Evolutionary conservation across 1,284 basidiomycete genomes (phyloP).

Genomic region (Cerioporus squamosus): DNA sequence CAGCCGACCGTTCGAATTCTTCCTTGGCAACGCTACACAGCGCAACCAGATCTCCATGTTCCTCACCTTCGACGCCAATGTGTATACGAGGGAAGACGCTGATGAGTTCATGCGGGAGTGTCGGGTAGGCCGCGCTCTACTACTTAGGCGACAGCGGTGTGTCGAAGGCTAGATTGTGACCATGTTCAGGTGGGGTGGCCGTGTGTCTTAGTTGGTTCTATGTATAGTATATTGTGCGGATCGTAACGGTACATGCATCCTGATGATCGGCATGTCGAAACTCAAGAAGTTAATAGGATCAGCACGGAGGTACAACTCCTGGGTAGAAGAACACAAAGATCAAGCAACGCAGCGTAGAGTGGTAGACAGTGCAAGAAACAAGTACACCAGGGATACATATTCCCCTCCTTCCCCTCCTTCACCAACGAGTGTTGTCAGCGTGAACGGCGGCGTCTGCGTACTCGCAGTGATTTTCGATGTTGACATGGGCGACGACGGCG

Average conservation of each 20-base stretch:
- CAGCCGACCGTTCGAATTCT: slow-evolving; percentile 26
- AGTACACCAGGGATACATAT: neutral
- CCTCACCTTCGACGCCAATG: slow-evolving; percentile 28
- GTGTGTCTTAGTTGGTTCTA: no score
- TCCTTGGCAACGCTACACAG: slow-evolving; percentile 24
- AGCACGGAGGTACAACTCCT: neutral
- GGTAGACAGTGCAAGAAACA: slow-evolving; percentile 8
- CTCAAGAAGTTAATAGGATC: neutral
- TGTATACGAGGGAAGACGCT: slow-evolving; percentile 20
- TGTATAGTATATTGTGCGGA: no score
- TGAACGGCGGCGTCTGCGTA: slow-evolving; percentile 31
- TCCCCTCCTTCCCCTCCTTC: neutral
- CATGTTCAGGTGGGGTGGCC: no score
- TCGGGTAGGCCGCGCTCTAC: slow-evolving; percentile 18
- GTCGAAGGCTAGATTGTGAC: slow-evolving; percentile 10
- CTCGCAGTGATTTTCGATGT: slow-evolving; percentile 27
- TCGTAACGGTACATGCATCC: no score
- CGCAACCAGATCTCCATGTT: slow-evolving; percentile 17
- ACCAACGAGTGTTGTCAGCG: slow-evolving; percentile 32
- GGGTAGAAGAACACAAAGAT: neutral
- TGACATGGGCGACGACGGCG: slow-evolving; percentile 30
- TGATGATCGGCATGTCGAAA: neutral
- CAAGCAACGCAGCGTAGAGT: neutral
- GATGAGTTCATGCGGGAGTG: slow-evolving; percentile 29
- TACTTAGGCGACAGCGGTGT: slow-evolving; percentile 12